Evolutionary conservation across 306 rosid species (phyloP), one percentile per base, ranked within the genome.

Genomic region (Oxytropis ochrocephala): DNA sequence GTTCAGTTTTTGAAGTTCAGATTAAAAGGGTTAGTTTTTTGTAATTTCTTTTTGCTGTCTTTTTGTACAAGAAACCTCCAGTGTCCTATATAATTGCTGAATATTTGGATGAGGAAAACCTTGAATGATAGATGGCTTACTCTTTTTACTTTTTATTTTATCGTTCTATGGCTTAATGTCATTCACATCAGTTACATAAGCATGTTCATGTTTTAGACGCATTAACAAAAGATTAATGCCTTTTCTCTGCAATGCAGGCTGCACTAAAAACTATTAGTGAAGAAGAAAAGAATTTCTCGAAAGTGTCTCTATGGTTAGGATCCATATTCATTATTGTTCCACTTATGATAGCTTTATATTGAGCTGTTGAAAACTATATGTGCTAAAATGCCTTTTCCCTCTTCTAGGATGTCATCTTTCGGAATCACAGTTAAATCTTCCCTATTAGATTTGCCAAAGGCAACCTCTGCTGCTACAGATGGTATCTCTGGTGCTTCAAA

Each of bases 241-340:
- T 35, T 44, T 51, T 61, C 76, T 59, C 16, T 68, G 72, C 62
- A 24, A 78, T 80, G 85, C 88, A 91, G 96, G 99, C 99, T 75
- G 92, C 99, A 32, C 57, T 85, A 74, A 94, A 94, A 85, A 91
- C 92, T 56, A 89, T 88, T 27, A 79, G 99, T 50, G 99, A 94
- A 52, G 96, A 94, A 73, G 99, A 89, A 79, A 89, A 84, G 75
- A 87, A 87, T 79, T 91, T 91, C 80, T 83, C 89, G 10, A 85
- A 89, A 81, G 96, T 95, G 66, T 91, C 95, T 36, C 77, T 91
- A 81, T 78, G 96, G 97, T 93, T 53, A 81, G 88, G 71, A 21
- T 64, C 60, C 27, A 49, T 33, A 60, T 60, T 62, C 44, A 30
- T 73, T 60, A 19, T 52, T 36, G 50, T 66, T 67, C 33, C 11